Conservation (phyloP, 306 rosid species). For the Mucuna pruriens region DNA sequence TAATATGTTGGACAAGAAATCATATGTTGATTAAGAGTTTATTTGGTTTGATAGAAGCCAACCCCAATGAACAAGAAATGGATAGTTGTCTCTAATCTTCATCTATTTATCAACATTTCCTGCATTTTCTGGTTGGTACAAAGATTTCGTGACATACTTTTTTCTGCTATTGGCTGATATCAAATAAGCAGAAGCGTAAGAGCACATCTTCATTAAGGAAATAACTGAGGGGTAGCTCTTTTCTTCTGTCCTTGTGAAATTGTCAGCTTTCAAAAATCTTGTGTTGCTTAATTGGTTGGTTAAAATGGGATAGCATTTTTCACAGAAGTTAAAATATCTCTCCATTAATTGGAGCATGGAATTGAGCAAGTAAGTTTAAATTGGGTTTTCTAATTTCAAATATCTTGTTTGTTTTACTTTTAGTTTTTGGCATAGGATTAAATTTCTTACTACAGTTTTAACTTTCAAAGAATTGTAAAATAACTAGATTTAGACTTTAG, state of each 20-base stretch:
- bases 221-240: neutral
- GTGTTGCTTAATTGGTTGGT: constrained; percentile 11
- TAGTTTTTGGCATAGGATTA: neutral
- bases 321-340: neutral
- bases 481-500: neutral
- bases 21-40: neutral
- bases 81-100: neutral
- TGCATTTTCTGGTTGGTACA: neutral
- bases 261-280: constrained; percentile 12
- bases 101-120: neutral
- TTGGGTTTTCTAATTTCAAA: neutral
- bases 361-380: neutral
- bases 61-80: neutral
- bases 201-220: neutral
- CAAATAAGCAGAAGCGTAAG: neutral
- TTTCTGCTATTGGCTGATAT: neutral
- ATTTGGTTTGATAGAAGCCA: neutral
- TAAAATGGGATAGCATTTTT: neutral
- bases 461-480: neutral
- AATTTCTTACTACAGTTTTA: neutral
- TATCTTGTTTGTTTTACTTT: neutral
- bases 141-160: neutral
- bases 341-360: constrained; percentile 19
- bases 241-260: neutral
- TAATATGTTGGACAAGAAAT: constrained; percentile 1